These are phyloP conservation scores for Ceratonia siliqua DNA, from an alignment of 306 rosid species.

Conservation along the genomic window DNA sequence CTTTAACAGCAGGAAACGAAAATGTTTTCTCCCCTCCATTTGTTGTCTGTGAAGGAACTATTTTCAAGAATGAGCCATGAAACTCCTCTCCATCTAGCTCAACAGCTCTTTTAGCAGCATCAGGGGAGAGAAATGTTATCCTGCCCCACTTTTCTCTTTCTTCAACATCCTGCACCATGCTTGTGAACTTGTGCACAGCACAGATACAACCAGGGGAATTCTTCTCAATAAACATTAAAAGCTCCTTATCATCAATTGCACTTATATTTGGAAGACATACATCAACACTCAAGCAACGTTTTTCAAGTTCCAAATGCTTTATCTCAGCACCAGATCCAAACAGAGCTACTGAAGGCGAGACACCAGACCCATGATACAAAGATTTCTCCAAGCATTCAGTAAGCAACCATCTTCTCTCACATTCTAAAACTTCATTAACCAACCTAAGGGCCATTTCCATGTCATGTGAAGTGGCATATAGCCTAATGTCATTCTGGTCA, in stretches of 20 bases:
- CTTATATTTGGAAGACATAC: conserved; percentile 54
- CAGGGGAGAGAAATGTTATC: conserved; percentile 82
- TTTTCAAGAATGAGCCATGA: conserved; percentile 58
- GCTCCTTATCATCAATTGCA: conserved; percentile 69
- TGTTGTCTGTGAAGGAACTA: conserved; percentile 59
- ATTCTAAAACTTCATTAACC: conserved; percentile 57
- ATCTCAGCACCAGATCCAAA: conserved; percentile 94
- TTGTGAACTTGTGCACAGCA: conserved; percentile 59
- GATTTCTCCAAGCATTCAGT: conserved; percentile 78
- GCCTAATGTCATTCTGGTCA: conserved; percentile 56
- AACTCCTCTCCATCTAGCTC: conserved; percentile 55
- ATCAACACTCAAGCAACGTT: conserved; percentile 74
- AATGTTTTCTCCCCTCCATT: conserved; percentile 62
- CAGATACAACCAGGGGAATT: conserved; percentile 60
- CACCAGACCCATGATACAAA: conserved; percentile 69
- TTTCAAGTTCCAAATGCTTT: conserved; percentile 87
- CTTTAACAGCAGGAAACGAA: conserved; percentile 76
- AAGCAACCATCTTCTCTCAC: conserved; percentile 56
- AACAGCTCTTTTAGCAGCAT: conserved; percentile 63
- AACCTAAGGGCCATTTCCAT: conserved; percentile 50
- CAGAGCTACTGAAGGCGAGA: conserved; percentile 67
- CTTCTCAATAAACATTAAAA: conserved; percentile 72
- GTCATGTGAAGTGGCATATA: conserved; percentile 61
- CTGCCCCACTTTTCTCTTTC: conserved; percentile 65
- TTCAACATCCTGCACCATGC: conserved; percentile 48